A percentile compares a stretch with the other conserved stretches of the same genome.
Conservation (phyloP, 169 alveolate species). For the Babesia bigemina region DNA sequence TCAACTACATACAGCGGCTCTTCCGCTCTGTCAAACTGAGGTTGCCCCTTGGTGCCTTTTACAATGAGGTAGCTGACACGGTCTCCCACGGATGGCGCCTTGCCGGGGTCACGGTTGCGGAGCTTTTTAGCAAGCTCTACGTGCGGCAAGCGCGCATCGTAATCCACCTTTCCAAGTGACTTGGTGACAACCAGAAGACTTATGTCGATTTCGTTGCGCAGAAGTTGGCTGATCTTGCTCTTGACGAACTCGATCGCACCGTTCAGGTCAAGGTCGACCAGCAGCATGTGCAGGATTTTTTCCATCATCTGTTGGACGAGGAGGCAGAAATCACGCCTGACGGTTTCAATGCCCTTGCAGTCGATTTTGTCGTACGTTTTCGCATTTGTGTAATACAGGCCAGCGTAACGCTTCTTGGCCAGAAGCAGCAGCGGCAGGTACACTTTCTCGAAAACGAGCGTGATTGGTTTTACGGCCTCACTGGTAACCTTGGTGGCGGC, state of each 20-base stretch:
- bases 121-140: constrained; percentile 98
- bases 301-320: constrained; percentile 94
- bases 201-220: constrained; percentile 95
- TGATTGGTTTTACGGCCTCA: constrained; percentile 91
- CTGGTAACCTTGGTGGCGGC: constrained; percentile 92
- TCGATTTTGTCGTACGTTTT: constrained; percentile 95
- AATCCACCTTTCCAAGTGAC: constrained; percentile 91
- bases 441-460: constrained; percentile 97
- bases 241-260: constrained; percentile 90
- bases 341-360: constrained; percentile 96
- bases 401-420: constrained; percentile 98
- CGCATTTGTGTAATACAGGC: constrained; percentile 91
- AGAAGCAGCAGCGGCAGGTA: constrained; percentile 95
- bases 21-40: constrained; percentile 97
- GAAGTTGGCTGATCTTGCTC: constrained; percentile 82
- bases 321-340: constrained; percentile 96
- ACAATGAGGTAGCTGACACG: constrained; percentile 95
- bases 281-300: constrained; percentile 86
- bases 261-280: constrained; percentile 88
- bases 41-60: constrained; percentile 93
- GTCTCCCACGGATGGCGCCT: constrained; percentile 98
- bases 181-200: constrained; percentile 96
- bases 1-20: constrained; percentile 98
- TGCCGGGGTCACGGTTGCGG: constrained; percentile 92
- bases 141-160: constrained; percentile 96